These are phyloP conservation scores for Ophiostoma sp. DNA, from an alignment of 2,329 filamentous ascomycete species.

Conservation along the genomic window DNA sequence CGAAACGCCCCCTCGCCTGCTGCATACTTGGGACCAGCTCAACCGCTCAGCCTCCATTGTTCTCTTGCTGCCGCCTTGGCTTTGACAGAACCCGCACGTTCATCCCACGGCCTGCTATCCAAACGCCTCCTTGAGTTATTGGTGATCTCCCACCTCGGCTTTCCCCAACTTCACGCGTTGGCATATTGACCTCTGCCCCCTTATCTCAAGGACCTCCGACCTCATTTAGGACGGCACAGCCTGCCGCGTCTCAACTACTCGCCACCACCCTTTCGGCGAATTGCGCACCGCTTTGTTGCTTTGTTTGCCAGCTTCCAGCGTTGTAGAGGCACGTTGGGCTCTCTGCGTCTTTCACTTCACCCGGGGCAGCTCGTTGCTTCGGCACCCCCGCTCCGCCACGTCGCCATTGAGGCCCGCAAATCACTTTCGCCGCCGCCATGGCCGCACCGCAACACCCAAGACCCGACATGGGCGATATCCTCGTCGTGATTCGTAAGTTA, in stretches of 20 bases:
- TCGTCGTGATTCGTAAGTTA: conserved; percentile 66
- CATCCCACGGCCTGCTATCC: background rate
- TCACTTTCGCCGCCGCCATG: conserved; percentile 23
- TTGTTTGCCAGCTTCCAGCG: background rate
- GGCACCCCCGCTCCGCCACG: background rate
- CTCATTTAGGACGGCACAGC: background rate
- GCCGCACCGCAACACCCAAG: conserved; percentile 37
- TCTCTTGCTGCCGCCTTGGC: background rate
- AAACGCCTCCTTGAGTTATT: conserved; percentile 9
- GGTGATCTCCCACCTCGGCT: conserved; percentile 1
- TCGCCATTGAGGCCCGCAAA: conserved; percentile 4
- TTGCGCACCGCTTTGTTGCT: background rate
- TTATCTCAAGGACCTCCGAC: background rate
- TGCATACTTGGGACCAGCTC: background rate
- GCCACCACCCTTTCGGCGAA: background rate
- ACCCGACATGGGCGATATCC: conserved; percentile 60
- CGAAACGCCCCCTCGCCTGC: conserved; percentile 6
- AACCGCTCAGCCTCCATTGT: background rate
- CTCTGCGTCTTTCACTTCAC: background rate
- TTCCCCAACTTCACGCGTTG: conserved; percentile 15
- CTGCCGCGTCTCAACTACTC: background rate
- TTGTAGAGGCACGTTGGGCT: background rate
- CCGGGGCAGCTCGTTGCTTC: conserved; percentile 7
- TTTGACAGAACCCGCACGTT: background rate
- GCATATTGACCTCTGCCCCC: background rate